Conservation (phyloP, 495 filamentous ascomycete species). For the Amniculicola lignicola region DNA sequence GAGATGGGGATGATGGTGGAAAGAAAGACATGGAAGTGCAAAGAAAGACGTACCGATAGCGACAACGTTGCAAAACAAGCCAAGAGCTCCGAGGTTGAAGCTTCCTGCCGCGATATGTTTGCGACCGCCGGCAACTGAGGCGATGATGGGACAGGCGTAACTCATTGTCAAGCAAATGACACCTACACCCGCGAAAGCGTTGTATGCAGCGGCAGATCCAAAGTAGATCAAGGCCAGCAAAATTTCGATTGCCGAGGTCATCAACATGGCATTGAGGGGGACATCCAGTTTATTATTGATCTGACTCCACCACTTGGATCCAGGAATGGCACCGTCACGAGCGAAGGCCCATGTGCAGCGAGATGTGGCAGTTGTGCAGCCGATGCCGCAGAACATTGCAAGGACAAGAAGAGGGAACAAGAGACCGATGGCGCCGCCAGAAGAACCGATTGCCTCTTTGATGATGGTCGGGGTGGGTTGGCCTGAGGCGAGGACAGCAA, state of each 20-base stretch:
- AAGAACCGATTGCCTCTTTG: slow-evolving; percentile 53
- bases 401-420: slow-evolving; percentile 70
- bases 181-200: slow-evolving; percentile 65
- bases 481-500: slow-evolving; percentile 51
- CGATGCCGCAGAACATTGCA: slow-evolving; percentile 58
- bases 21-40: no score
- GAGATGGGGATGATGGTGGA: no score
- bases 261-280: slow-evolving; percentile 55
- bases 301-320: slow-evolving; percentile 59
- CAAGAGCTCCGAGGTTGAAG: slow-evolving; percentile 57
- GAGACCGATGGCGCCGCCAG: slow-evolving; percentile 65
- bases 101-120: slow-evolving; percentile 46
- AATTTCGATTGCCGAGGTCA: slow-evolving; percentile 53
- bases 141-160: slow-evolving; percentile 61
- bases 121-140: slow-evolving; percentile 52
- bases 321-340: slow-evolving; percentile 66
- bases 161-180: slow-evolving; percentile 61
- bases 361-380: slow-evolving; percentile 56
- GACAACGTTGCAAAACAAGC: slow-evolving; percentile 54
- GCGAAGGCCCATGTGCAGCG: slow-evolving; percentile 62
- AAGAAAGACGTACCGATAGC: slow-evolving; percentile 49
- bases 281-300: slow-evolving; percentile 56
- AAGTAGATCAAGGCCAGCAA: slow-evolving; percentile 63
- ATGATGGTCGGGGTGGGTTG: slow-evolving; percentile 58
- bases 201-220: slow-evolving; percentile 61